Base-by-base conservation (phyloP, 768 basidiomycete genomes). In the Infundibulicybe gibba region DNA sequence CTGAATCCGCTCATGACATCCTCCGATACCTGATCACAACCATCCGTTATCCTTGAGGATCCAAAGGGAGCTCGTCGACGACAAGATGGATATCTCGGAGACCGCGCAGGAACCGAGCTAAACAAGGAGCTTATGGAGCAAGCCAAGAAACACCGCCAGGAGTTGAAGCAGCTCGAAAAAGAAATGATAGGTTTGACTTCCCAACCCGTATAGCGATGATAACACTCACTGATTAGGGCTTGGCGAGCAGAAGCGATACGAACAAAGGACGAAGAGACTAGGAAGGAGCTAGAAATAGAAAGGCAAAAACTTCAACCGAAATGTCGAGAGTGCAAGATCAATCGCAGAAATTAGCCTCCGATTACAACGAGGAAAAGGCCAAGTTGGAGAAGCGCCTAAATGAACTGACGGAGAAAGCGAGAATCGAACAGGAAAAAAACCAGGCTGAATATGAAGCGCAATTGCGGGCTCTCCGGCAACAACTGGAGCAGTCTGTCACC, bases 91-190 rank as follows among this genome's bases (percentile, higher is more conserved):
- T 35, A 69, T 83, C 13, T 63, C 71, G 1, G 65, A 81, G 43
- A 82, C 83, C 2, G 61, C 66, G 3, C 81, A 1, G 80, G 80
- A 1, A 66, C 61, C 13, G 81, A 79, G 54, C 66, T 84, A 16
- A 68, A 67, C 43, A 67, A 69, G 14, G 79, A 79, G 33, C 55
- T 80, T 3, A 66, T 69, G 46, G 72, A 71, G 49, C 74, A 77
- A 59, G 66, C 71, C 20, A 57, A 69, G 45, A 65, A 68, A 32
- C 74, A 77, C 50, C 62, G 70, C 30, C 62, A 70, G n/a, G 80
- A 83, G 53, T 60, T 81, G 55, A 60, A 62, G 35, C 61, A 61
- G 3, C 62, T 84, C 15, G 66, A 72, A 47, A 54, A 62, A 8
- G 77, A 80, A 48, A 76, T 77, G 65, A 65, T 71, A 25, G 25